Percentiles rank a stretch among this genome's conserved stretches.
phyloP scores from a whole-genome alignment of 352 stramenopile species.

The Pythium aristosporum region DNA sequence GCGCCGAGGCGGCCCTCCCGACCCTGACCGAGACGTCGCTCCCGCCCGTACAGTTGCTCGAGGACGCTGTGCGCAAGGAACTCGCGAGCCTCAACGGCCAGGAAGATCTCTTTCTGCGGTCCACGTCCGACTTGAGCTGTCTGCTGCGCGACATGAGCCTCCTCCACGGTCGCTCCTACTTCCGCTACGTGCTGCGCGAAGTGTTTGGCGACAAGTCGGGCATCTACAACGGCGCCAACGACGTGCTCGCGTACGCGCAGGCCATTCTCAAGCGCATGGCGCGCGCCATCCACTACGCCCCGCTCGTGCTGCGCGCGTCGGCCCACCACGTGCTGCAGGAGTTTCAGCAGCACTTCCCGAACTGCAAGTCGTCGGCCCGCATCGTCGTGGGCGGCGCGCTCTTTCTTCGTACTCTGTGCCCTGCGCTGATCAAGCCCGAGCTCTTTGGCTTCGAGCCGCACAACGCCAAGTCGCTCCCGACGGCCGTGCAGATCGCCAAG shows the following conservation, averaged over 20 bases:
- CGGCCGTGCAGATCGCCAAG: conserved; percentile 77
- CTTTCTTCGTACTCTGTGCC: conserved; percentile 75
- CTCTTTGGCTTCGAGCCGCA: conserved; percentile 73
- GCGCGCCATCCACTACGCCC: conserved; percentile 73
- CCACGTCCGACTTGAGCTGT: conserved; percentile 65
- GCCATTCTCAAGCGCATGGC: conserved; percentile 63
- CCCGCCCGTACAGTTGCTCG: conserved; percentile 63
- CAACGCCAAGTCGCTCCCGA: conserved; percentile 43
- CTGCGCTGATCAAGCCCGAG: conserved; percentile 80
- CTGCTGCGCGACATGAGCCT: conserved; percentile 73
- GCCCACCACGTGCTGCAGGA: conserved; percentile 72
- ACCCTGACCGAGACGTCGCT: conserved; percentile 17
- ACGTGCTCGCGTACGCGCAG: conserved; percentile 58
- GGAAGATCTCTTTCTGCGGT: conserved; percentile 80
- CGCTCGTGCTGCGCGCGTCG: conserved; percentile 65
- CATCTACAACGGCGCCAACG: conserved; percentile 42
- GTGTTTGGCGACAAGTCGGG: conserved; percentile 67
- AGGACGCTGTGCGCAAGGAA: conserved; percentile 68
- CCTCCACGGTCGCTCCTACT: conserved; percentile 71
- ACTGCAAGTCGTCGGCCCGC: conserved; percentile 50
- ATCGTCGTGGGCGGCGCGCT: conserved; percentile 79
- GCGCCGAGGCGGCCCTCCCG: conserved; percentile 29
- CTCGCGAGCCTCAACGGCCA: conserved; percentile 52
- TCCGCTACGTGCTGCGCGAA: conserved; percentile 75
- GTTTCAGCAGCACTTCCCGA: conserved; percentile 69